Evolutionary conservation across 768 basidiomycete species (phyloP), one percentile per base, ranked within the genome.

Genomic region (Russula foetens): DNA sequence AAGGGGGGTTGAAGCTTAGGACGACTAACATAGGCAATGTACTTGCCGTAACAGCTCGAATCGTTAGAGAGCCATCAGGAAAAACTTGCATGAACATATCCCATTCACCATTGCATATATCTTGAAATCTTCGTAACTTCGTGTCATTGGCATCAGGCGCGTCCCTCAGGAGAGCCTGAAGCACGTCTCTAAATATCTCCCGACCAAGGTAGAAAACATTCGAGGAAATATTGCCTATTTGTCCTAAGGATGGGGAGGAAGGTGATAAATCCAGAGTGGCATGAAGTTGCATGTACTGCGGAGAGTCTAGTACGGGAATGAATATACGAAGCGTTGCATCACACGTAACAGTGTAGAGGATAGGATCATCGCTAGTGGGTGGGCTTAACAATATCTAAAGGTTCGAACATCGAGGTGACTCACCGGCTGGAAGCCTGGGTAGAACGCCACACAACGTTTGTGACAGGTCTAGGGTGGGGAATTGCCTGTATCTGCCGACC

Each of bases 321-420:
- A 91, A 95, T 67, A 97, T 84, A 24, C 94, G 84, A 38, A 96
- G 71, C 5, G 86, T 87, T 0, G 89, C 82, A 67, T 94, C 90
- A 26, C 84, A 81, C 15, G 94, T 92, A 61, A 90, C 80, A 38
- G 92, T 93, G 70, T 90, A 94, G 3, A 96, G 76, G 56, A 87
- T 83, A 2, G 86, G 75, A 69, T 91, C 88, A 67, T 87, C 84
- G 44, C 90, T 90, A 64, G 7, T 31, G 44, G 41, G 65, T 46
- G 19, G 46, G 29, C 63, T 43, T 12, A 46, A n/a, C 14, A 11
- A 29, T 55, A 56, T 54, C 14, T 33, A n/a, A 57, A 15, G 24
- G 8, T 45, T 24, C 49, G 45, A 26, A 31, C 9, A 47, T 64
- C 28, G 26, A 52, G 26, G 69, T 46, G n/a, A 79, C 84, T 73